Percentiles rank a stretch among this genome's conserved stretches.
Evolutionary conservation across 345 rosid species (phyloP).

Genomic region (Citrus mangshanensis): DNA sequence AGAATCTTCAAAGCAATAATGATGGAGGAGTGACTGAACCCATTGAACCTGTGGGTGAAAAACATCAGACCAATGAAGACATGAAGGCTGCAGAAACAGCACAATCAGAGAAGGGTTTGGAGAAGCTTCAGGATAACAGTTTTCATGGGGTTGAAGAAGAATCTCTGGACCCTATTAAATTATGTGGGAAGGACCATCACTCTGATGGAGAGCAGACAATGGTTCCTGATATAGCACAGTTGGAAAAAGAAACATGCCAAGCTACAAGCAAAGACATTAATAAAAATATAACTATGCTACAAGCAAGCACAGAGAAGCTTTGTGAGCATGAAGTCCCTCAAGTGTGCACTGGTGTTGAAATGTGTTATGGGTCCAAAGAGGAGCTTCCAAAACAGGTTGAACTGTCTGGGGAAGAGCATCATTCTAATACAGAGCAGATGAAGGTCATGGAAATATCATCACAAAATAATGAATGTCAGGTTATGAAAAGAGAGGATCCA

Average conservation of each 20-base stretch:
- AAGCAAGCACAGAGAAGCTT: conserved; percentile 39
- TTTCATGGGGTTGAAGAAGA: conserved; percentile 17
- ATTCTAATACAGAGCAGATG: conserved; percentile 21
- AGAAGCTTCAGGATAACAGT: conserved; percentile 10
- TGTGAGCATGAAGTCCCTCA: conserved; percentile 15
- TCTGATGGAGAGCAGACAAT: conserved; percentile 18
- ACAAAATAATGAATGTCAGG: conserved; percentile 16
- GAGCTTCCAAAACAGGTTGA: conserved; percentile 22
- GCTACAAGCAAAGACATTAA: conserved; percentile 13
- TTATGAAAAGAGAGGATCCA: conserved; percentile 26
- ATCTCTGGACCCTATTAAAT: conserved; percentile 3
- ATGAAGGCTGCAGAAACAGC: conserved; percentile 9
- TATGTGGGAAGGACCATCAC: conserved; percentile 20
- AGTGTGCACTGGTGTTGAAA: conserved; percentile 5
- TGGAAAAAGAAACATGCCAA: conserved; percentile 19
- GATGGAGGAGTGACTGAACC: conserved; percentile 25
- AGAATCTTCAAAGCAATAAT: conserved; percentile 22
- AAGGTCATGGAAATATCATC: conserved; percentile 24
- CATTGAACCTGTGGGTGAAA: conserved; percentile 19
- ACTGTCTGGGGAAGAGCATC: conserved; percentile 25
- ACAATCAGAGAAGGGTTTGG: conserved; percentile 10
- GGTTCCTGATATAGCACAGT: conserved; percentile 8
- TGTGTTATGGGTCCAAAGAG: conserved; percentile 17
- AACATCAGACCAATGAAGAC: conserved; percentile 9
- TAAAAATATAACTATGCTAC: conserved; percentile 15